Evolutionary conservation across 106 monocot genomes (phyloP).

Genomic region (Cymbidium sinense): DNA sequence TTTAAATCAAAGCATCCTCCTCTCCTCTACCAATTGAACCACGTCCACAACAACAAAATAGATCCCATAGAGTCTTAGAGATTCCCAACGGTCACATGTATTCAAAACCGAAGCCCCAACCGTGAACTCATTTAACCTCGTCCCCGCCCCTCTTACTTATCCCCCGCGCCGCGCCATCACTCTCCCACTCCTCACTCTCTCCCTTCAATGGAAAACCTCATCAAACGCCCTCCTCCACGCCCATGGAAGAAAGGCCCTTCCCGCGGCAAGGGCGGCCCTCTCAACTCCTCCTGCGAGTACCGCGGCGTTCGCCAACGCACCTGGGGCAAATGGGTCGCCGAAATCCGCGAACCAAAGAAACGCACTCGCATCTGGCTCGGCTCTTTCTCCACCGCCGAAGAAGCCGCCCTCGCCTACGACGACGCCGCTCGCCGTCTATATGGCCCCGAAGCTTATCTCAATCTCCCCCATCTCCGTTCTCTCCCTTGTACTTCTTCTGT

Average conservation of each 20-base stretch:
- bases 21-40: no score
- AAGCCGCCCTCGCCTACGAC: conserved; percentile 94
- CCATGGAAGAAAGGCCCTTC: conserved; percentile 94
- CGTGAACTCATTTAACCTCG: conserved; percentile 72
- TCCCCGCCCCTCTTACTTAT: conserved; percentile 22
- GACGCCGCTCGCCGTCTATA: conserved; percentile 86
- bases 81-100: conserved; percentile 61
- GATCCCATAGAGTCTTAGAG: no score
- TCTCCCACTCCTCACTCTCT: conserved; percentile 4
- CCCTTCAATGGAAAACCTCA: conserved; percentile 21
- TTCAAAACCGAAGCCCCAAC: conserved; percentile 22
- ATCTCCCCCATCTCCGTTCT: conserved; percentile 80
- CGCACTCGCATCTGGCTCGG: conserved; percentile 92
- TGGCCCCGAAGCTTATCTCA: conserved; percentile 91
- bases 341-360: conserved; percentile 93
- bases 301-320: conserved; percentile 93
- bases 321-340: conserved; percentile 99
- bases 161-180: conserved; percentile 23
- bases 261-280: conserved; percentile 91
- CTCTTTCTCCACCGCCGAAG: conserved; percentile 86
- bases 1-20: no score
- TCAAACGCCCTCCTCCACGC: conserved; percentile 18
- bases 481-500: conserved; percentile 7
- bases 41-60: no score
- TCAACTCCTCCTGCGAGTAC: conserved; percentile 90